Conservation (phyloP, 805 yeast species). For the Torulaspora indica region DNA sequence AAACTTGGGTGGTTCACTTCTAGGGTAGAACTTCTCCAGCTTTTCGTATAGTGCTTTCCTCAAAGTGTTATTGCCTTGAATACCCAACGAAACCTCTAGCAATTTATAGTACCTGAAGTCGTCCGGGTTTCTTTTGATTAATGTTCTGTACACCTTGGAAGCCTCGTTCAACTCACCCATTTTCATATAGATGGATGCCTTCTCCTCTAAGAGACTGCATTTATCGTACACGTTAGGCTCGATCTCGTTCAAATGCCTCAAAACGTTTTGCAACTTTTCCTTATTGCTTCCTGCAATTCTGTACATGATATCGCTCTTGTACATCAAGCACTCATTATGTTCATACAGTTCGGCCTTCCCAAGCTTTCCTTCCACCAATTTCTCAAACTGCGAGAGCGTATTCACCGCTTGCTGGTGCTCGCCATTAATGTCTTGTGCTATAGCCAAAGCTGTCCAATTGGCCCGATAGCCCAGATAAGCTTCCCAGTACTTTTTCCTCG, state of each 20-base stretch:
- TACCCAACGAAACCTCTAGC: constrained; percentile 61
- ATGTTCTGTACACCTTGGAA: constrained; percentile 56
- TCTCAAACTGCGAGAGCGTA: constrained; percentile 72
- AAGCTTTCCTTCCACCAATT: constrained; percentile 61
- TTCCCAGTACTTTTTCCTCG: constrained; percentile 67
- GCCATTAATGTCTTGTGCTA: constrained; percentile 73
- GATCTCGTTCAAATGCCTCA: constrained; percentile 54
- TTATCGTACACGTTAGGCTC: constrained; percentile 54
- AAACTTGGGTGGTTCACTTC: constrained; percentile 71
- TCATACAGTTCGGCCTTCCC: constrained; percentile 67
- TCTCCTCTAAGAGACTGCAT: constrained; percentile 56
- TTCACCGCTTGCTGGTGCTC: constrained; percentile 65
- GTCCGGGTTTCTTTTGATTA: constrained; percentile 85
- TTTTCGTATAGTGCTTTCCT: constrained; percentile 61
- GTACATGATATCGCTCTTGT: constrained; percentile 61
- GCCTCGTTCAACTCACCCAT: constrained; percentile 61
- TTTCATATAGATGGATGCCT: constrained; percentile 58
- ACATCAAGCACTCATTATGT: constrained; percentile 73
- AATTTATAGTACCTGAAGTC: constrained; percentile 57
- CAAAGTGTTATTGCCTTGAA: constrained; percentile 41
- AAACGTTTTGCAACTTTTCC: constrained; percentile 49
- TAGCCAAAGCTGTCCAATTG: constrained; percentile 84
- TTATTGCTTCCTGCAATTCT: constrained; percentile 51
- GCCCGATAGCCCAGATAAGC: constrained; percentile 77
- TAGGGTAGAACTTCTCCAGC: constrained; percentile 68